Base-by-base conservation (phyloP, 2,329 filamentous ascomycete species). In the Parascedosporium putredinis region DNA sequence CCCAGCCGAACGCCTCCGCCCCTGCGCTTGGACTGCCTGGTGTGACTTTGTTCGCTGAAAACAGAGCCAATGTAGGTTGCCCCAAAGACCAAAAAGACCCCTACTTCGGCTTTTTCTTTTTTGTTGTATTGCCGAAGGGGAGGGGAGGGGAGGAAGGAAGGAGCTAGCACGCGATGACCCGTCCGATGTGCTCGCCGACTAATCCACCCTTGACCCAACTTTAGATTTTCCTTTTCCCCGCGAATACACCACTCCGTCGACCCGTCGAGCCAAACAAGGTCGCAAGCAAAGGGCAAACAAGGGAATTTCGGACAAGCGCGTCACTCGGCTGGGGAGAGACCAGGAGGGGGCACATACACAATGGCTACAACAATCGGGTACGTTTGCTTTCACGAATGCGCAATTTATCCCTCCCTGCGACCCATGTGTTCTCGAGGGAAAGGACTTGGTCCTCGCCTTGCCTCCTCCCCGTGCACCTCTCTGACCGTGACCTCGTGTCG, bases 341-440 rank as follows among this genome's bases (percentile, higher is more conserved):
- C 42, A 16, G 42, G 54, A 52, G 51, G 34, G 27, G 50, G 43
- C 50, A 54, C n/a, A n/a, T n/a, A n/a, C n/a, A n/a, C 47, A 38
- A 79, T 79, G 76, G 68, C 76, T 44, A 79, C 76, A 53, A 81
- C 67, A 45, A 51, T 64, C 52, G 69, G 69, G 69, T 70, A 64
- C 52, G 62, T 59, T n/a, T n/a, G n/a, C 31, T 18, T 14, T 25
- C 29, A 12, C 14, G n/a, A 12, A 8, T 24, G 14, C 2, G 25
- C 24, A 14, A 14, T 38, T 14, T 5, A 8, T 34, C 27, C 33
- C 3, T 14, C 20, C 14, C n/a, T 33, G 10, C 20, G 38, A 43
- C 22, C 27, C 20, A 23, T 22, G 12, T 20, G 7, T 16, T 36
- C 8, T n/a, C n/a, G n/a, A n/a, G n/a, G n/a, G n/a, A n/a, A n/a